A percentile compares a stretch with the other conserved stretches of the same genome.
Conservation (phyloP, 2,329 filamentous ascomycete species). For the Cercospora janseana region DNA sequence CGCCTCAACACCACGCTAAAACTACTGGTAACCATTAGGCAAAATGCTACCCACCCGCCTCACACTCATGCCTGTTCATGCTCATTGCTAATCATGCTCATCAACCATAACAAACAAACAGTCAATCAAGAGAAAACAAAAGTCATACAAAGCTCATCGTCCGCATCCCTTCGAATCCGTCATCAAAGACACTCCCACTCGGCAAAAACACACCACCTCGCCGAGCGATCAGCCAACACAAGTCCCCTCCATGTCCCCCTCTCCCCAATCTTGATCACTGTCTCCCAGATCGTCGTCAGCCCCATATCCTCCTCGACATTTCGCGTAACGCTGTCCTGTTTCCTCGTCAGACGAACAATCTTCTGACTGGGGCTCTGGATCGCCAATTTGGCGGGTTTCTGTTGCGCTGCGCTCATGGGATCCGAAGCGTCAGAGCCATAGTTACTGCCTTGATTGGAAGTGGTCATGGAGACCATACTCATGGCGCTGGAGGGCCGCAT, state of each 20-base stretch:
- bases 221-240: constrained; percentile 78
- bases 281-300: constrained; percentile 79
- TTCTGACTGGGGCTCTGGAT: constrained; percentile 94
- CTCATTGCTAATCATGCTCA: constrained; percentile 1
- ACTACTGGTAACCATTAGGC: constrained; percentile 1
- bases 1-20: constrained; percentile 12
- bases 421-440: constrained; percentile 55
- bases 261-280: constrained; percentile 86
- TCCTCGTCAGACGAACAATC: constrained; percentile 82
- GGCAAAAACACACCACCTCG: constrained; percentile 87
- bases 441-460: constrained; percentile 52
- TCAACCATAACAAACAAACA: not conserved
- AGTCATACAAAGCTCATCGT: not conserved
- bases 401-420: constrained; percentile 51
- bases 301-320: constrained; percentile 58
- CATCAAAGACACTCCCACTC: constrained; percentile 69
- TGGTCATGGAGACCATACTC: constrained; percentile 57
- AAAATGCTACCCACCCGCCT: constrained; percentile 5
- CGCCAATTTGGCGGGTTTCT: constrained; percentile 89
- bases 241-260: constrained; percentile 76
- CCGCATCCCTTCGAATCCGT: not conserved
- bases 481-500: constrained; percentile 58
- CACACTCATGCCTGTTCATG: not conserved
- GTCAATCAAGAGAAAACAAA: not conserved
- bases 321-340: constrained; percentile 59